Evolutionary conservation across 768 basidiomycete genomes (phyloP).

Genomic region (Amanita subjunquillea): DNA sequence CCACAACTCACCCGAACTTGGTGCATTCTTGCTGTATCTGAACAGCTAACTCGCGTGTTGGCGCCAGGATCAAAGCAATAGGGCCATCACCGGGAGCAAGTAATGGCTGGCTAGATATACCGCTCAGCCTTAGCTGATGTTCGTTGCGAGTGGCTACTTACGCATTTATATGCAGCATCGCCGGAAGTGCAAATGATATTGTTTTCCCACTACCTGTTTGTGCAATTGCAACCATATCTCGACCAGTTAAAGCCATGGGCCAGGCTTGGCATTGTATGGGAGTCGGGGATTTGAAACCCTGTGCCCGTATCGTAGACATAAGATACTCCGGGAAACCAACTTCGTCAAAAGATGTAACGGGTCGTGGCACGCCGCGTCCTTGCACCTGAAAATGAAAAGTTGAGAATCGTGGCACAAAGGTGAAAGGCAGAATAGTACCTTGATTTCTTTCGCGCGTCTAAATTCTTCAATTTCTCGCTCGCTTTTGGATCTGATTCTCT

Average conservation of each 20-base stretch:
- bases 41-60: constrained; percentile 96
- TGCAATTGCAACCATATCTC: constrained; percentile 93
- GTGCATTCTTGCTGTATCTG: constrained; percentile 99
- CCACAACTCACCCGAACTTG: constrained; percentile 74
- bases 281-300: constrained; percentile 86
- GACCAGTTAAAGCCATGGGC: constrained; percentile 95
- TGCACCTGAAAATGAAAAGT: constrained; percentile 45
- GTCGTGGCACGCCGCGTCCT: constrained; percentile 81
- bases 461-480: constrained; percentile 90
- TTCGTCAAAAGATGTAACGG: constrained; percentile 88
- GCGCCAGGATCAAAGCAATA: constrained; percentile 92
- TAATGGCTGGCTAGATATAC: constrained; percentile 66
- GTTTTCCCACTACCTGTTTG: constrained; percentile 99
- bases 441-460: constrained; percentile 76
- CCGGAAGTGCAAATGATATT: constrained; percentile 95
- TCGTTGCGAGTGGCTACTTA: constrained; percentile 25
- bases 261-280: constrained; percentile 98
- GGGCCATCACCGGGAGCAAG: constrained; percentile 93
- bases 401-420: constrained; percentile 1
- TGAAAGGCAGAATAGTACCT: constrained; percentile 29
- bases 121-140: background rate
- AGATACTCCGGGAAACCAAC: constrained; percentile 95
- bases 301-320: constrained; percentile 84
- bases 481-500: constrained; percentile 62
- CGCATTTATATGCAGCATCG: constrained; percentile 99